Percentiles rank a stretch among this genome's conserved stretches.
These are phyloP conservation scores for Circinella umbellata DNA, from an alignment of 371 early-diverging fungal species.

Conservation along the genomic window DNA sequence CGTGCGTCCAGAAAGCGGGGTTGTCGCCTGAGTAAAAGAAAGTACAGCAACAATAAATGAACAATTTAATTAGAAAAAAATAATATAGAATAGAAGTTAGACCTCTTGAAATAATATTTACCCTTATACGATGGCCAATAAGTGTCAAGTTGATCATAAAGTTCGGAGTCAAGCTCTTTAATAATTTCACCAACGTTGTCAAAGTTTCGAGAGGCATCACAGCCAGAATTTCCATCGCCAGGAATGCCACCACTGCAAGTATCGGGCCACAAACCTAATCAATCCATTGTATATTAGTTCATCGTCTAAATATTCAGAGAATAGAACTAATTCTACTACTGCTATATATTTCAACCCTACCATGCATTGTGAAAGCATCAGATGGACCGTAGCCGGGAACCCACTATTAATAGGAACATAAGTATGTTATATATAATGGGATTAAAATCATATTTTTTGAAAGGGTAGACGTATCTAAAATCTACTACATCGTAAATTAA, in stretches of 20 bases:
- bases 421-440: too few relatives aligned
- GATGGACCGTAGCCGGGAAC: conserved; percentile 25
- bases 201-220: conserved; percentile 66
- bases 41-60: too few relatives aligned
- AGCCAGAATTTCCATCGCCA: conserved; percentile 63
- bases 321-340: too few relatives aligned
- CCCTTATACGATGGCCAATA: conserved; percentile 81
- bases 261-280: conserved; percentile 76
- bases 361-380: conserved; percentile 52
- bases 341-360: too few relatives aligned
- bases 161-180: conserved; percentile 28
- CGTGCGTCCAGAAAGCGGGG: conserved; percentile 72
- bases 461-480: too few relatives aligned
- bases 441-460: too few relatives aligned
- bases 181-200: conserved; percentile 55
- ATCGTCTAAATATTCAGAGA: too few relatives aligned
- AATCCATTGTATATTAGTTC: too few relatives aligned
- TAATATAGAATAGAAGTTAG: too few relatives aligned
- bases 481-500: too few relatives aligned
- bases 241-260: conserved; percentile 62
- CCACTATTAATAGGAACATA: conserved; percentile 14
- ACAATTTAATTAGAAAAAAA: too few relatives aligned
- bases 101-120: conserved; percentile 14
- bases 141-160: conserved; percentile 62
- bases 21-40: conserved; percentile 21